A percentile compares a stretch with the other conserved stretches of the same genome.
Conservation (phyloP, 345 rosid genomes). For the Cardiospermum halicacabum region DNA sequence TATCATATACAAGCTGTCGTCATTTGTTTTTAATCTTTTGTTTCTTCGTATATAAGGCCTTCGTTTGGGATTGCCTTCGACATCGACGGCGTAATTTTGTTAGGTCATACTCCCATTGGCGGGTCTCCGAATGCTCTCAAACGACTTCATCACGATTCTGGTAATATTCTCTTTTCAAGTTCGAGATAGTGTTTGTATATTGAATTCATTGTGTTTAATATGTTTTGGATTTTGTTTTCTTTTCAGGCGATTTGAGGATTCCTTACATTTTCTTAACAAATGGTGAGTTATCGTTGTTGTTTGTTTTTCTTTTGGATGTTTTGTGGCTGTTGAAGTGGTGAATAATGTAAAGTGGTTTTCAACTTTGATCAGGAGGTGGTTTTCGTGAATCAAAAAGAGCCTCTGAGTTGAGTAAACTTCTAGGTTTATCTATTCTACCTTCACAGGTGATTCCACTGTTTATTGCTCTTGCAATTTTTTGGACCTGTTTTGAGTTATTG, state of each 20-base stretch:
- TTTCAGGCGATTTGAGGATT: slow-evolving; percentile 60
- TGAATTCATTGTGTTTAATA: not conserved
- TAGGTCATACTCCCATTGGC: slow-evolving; percentile 66
- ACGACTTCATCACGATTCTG: slow-evolving; percentile 50
- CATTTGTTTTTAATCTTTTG: not conserved
- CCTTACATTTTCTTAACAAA: slow-evolving; percentile 81
- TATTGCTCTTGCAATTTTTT: not conserved
- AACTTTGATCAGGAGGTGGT: slow-evolving; percentile 64
- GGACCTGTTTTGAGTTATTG: not conserved
- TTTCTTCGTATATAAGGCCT: slow-evolving; percentile 25
- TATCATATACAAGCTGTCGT: not conserved
- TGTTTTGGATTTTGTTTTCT: not conserved
- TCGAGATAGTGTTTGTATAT: not conserved
- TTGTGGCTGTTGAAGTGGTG: not conserved
- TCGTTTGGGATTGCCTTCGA: slow-evolving; percentile 79
- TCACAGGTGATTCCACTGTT: slow-evolving; percentile 47
- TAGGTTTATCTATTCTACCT: slow-evolving; percentile 54
- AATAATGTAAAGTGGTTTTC: not conserved
- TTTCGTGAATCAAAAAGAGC: slow-evolving; percentile 77
- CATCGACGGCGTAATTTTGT: slow-evolving; percentile 82
- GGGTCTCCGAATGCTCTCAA: slow-evolving; percentile 59
- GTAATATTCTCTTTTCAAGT: slow-evolving; percentile 20
- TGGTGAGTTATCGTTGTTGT: slow-evolving; percentile 45
- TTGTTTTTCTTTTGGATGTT: not conserved
- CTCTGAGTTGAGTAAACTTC: slow-evolving; percentile 51